These are phyloP conservation scores for Exophiala sp. DNA, from an alignment of 2,329 filamentous ascomycete genomes.

Conservation along the genomic window DNA sequence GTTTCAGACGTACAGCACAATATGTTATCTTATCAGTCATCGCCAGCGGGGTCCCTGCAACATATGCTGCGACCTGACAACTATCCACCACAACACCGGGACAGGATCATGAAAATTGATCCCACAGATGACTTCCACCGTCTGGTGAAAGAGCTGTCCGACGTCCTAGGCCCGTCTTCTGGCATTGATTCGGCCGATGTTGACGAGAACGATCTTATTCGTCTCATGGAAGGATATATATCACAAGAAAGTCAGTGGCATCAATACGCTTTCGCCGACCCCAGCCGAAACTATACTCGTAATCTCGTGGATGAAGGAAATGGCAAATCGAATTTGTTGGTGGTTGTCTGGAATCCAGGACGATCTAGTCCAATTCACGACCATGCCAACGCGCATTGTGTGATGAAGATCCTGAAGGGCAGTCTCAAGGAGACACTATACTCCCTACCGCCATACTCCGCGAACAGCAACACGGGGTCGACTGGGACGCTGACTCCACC, in stretches of 20 bases:
- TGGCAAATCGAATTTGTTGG: constrained; percentile 67
- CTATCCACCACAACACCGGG: constrained; percentile 12
- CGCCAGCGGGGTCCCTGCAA: background rate
- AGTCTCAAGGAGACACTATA: constrained; percentile 75
- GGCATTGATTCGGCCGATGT: constrained; percentile 78
- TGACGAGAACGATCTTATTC: constrained; percentile 63
- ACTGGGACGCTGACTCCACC: constrained; percentile 50
- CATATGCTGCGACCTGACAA: constrained; percentile 1
- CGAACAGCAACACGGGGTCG: constrained; percentile 31
- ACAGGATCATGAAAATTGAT: constrained; percentile 8
- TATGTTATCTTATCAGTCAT: constrained; percentile 14
- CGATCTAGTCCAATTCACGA: constrained; percentile 83
- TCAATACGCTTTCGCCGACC: constrained; percentile 67
- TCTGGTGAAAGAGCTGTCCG: constrained; percentile 67
- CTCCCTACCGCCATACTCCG: constrained; percentile 56
- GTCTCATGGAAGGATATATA: constrained; percentile 67
- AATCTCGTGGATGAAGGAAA: constrained; percentile 90
- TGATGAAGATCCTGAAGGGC: constrained; percentile 84
- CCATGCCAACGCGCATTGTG: constrained; percentile 79
- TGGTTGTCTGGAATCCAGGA: constrained; percentile 65
- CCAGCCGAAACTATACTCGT: constrained; percentile 67
- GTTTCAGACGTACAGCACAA: background rate
- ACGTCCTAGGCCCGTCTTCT: constrained; percentile 69
- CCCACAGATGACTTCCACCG: constrained; percentile 50
- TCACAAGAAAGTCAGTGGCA: constrained; percentile 66